Percentiles rank a stretch among this genome's conserved stretches.
phyloP scores from a whole-genome alignment of 2,329 filamentous ascomycete genomes.

The Microsporum canis region DNA sequence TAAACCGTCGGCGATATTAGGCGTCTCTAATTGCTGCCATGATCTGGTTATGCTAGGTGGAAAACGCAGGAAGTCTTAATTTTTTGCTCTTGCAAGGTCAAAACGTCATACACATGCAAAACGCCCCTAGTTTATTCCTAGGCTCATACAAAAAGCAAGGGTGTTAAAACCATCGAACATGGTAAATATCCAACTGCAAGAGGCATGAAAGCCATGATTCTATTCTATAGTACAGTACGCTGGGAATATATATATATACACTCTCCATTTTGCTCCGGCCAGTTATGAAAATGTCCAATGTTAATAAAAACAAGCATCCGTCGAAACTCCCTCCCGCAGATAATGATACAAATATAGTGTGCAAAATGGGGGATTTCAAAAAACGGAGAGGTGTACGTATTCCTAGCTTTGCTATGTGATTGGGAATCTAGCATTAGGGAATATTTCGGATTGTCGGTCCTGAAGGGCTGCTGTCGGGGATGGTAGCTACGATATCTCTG shows the following conservation, averaged over 20 bases:
- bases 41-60: not conserved
- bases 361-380: not conserved
- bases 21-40: not conserved
- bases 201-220: not conserved
- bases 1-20: not conserved
- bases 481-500: not conserved
- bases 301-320: not conserved
- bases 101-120: conserved; percentile 1
- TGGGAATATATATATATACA: not conserved
- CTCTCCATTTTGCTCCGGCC: not conserved
- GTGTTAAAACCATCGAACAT: not conserved
- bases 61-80: not conserved
- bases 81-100: not conserved
- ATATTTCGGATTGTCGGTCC: not conserved
- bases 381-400: not conserved
- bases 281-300: not conserved
- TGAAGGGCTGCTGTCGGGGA: not conserved
- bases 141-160: not conserved
- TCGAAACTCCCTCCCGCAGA: not conserved
- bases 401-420: not conserved
- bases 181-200: too few relatives aligned
- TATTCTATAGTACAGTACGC: not conserved
- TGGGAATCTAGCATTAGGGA: not conserved
- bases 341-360: not conserved
- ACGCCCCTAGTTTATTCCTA: not conserved